Percentiles rank a stretch among this genome's conserved stretches.
Conservation (phyloP, 495 filamentous ascomycete genomes). For the Talaromyces ruber region DNA sequence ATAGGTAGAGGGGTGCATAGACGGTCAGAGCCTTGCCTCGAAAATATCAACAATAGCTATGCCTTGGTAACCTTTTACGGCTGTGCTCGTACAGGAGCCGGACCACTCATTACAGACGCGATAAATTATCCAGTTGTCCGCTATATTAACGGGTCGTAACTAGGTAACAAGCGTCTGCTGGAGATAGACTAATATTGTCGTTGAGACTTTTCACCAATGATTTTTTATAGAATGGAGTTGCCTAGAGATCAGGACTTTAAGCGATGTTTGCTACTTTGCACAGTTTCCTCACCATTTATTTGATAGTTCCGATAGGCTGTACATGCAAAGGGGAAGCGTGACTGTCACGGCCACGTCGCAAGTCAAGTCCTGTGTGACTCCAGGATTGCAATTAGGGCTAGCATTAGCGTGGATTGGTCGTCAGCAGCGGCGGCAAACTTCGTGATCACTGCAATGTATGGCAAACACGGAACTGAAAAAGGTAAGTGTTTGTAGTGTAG, state of each 20-base stretch:
- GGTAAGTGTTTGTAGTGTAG: neutral
- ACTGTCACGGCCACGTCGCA: neutral
- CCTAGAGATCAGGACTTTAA: neutral
- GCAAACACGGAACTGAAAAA: neutral
- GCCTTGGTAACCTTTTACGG: neutral
- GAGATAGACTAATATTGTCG: neutral
- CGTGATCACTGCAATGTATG: neutral
- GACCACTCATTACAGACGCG: neutral
- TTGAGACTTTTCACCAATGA: neutral
- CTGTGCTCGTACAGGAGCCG: neutral
- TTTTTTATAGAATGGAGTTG: neutral
- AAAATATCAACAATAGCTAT: neutral
- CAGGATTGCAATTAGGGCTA: slow-evolving; percentile 1
- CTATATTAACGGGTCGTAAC: neutral
- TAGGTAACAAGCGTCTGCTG: neutral
- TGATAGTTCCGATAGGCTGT: neutral
- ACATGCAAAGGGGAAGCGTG: neutral
- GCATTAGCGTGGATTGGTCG: neutral
- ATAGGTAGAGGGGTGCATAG: neutral
- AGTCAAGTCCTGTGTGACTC: neutral
- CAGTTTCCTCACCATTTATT: neutral
- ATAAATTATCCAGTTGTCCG: neutral
- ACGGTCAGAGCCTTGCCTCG: neutral
- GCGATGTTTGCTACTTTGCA: neutral
- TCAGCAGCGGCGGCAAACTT: neutral